Conservation (phyloP, 768 basidiomycete genomes). For the Leccinum uliginosum region DNA sequence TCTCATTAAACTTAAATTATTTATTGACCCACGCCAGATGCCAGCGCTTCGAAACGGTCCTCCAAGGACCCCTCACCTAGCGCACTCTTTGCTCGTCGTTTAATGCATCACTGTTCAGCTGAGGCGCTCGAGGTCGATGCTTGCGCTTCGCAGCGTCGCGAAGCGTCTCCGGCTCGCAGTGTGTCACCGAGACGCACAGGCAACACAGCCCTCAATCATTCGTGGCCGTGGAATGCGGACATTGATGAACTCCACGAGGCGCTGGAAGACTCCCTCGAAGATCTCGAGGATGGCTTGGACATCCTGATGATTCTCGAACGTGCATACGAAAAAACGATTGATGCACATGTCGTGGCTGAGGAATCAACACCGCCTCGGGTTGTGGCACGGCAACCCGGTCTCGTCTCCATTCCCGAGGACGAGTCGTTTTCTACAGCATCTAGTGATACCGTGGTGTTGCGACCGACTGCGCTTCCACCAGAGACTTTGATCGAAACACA, state of each 20-base stretch:
- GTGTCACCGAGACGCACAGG: slow-evolving; percentile 42
- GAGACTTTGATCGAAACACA: slow-evolving; percentile 14
- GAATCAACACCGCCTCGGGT: slow-evolving; percentile 9
- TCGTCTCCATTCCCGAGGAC: slow-evolving; percentile 23
- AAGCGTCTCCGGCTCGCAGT: slow-evolving; percentile 36
- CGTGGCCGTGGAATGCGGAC: slow-evolving; percentile 30
- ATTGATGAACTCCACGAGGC: slow-evolving; percentile 42
- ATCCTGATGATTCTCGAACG: slow-evolving; percentile 64
- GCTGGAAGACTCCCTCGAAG: slow-evolving; percentile 46
- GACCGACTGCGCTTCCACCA: slow-evolving; percentile 10
- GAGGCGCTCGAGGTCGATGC: slow-evolving; percentile 35
- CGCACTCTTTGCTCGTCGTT: slow-evolving; percentile 65
- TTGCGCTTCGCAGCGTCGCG: slow-evolving; percentile 12
- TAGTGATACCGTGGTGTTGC: neutral
- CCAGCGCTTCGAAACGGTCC: slow-evolving; percentile 28
- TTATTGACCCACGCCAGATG: slow-evolving; percentile 11
- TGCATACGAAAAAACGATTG: slow-evolving; percentile 63
- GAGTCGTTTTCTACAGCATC: slow-evolving; percentile 2
- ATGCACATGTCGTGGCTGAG: slow-evolving; percentile 48
- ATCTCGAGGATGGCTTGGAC: slow-evolving; percentile 67
- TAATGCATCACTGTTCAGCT: slow-evolving; percentile 83
- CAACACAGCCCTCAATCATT: slow-evolving; percentile 21
- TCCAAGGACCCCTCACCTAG: slow-evolving; percentile 39
- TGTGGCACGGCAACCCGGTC: slow-evolving; percentile 9
- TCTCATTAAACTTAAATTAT: slow-evolving; percentile 9